Evolutionary conservation across 768 basidiomycete genomes (phyloP).

Genomic region (Austroboletus eburneus): DNA sequence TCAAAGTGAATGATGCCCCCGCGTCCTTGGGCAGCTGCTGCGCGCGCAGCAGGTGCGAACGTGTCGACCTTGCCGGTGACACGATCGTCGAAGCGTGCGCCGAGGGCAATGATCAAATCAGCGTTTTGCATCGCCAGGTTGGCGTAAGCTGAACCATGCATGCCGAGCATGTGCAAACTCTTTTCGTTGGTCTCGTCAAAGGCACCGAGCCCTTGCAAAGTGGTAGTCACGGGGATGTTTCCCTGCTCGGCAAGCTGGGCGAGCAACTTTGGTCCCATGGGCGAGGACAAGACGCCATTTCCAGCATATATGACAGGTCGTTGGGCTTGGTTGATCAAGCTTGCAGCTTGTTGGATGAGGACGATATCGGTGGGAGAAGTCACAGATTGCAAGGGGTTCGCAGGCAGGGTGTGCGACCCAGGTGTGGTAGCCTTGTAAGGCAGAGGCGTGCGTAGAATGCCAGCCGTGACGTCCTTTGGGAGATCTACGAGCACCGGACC

Average conservation of each 20-base stretch:
- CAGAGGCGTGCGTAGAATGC: constrained; percentile 79
- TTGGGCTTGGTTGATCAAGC: constrained; percentile 88
- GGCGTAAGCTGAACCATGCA: constrained; percentile 97
- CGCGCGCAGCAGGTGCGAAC: constrained; percentile 88
- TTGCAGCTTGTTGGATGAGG: constrained; percentile 79
- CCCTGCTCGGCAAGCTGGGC: constrained; percentile 73
- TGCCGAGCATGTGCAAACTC: constrained; percentile 95
- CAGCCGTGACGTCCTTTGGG: constrained; percentile 98
- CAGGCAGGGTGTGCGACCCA: constrained; percentile 71
- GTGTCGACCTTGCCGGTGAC: constrained; percentile 87
- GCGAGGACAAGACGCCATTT: constrained; percentile 80
- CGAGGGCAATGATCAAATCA: constrained; percentile 96
- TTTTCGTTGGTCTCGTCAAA: constrained; percentile 88
- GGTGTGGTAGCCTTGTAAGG: constrained; percentile 85
- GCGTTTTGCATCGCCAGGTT: constrained; percentile 98
- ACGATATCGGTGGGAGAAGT: constrained; percentile 58
- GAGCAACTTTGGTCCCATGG: constrained; percentile 79
- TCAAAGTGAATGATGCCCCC: constrained; percentile 99
- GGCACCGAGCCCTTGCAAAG: constrained; percentile 91
- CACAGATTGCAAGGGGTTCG: constrained; percentile 61
- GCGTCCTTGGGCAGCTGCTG: constrained; percentile 77
- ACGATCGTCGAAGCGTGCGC: constrained; percentile 96
- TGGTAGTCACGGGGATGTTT: constrained; percentile 97
- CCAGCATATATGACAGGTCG: constrained; percentile 92
- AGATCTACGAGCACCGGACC: constrained; percentile 98